These are phyloP conservation scores for Alternaria sp. DNA, from an alignment of 2,329 filamentous ascomycete genomes.

Conservation along the genomic window DNA sequence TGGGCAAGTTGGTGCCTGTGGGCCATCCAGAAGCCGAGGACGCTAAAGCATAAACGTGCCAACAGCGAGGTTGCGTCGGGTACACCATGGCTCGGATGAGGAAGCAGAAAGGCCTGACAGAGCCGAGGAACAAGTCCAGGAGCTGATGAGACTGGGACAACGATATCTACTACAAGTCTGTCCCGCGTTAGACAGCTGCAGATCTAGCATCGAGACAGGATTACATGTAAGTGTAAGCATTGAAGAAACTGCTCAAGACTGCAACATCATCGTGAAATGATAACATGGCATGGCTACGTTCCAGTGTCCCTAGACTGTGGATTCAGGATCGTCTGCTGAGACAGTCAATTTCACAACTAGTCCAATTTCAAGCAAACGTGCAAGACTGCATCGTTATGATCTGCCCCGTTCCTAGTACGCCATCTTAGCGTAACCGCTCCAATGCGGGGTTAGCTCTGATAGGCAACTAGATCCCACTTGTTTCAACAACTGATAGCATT, in stretches of 20 bases:
- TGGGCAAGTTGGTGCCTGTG: constrained; percentile 81
- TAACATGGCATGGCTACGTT: background rate
- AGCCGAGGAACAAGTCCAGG: background rate
- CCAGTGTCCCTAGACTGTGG: background rate
- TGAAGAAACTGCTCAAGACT: background rate
- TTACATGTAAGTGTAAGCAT: background rate
- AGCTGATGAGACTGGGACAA: background rate
- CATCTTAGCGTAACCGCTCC: constrained; percentile 9
- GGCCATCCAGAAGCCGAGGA: constrained; percentile 62
- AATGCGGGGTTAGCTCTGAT: constrained; percentile 16
- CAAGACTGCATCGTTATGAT: background rate
- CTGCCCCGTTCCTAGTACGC: background rate
- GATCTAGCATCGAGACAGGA: background rate
- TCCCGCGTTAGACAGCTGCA: background rate
- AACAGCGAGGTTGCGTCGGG: background rate
- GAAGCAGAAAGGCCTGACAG: background rate
- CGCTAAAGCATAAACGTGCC: constrained; percentile 31
- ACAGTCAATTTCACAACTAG: background rate
- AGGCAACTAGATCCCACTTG: constrained; percentile 12
- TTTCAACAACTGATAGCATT: background rate
- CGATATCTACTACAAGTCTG: background rate
- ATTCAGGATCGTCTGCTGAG: background rate
- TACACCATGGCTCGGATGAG: background rate
- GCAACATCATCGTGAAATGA: background rate
- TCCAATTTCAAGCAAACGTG: background rate